phyloP scores from a whole-genome alignment of 106 monocot species.

The Iris macrosiphon region DNA sequence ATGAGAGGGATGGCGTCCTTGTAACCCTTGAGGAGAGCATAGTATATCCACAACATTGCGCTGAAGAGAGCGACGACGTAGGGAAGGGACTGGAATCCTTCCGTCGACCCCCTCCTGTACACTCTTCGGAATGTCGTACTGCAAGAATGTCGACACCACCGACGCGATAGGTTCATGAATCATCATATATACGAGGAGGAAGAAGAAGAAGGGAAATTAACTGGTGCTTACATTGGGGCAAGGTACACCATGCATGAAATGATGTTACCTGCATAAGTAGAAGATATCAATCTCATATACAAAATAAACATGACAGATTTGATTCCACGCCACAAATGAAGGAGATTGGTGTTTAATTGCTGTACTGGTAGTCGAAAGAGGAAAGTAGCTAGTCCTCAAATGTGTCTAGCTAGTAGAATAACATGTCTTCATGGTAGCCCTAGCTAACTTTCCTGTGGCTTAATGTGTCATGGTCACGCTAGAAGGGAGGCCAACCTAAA shows the following conservation, averaged over 20 bases:
- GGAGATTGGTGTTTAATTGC: too few species aligned
- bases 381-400: too few species aligned
- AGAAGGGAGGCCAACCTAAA: too few species aligned
- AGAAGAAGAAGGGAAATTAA: background rate
- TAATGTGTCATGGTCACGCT: too few species aligned
- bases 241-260: conserved; percentile 24
- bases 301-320: too few species aligned
- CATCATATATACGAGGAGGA: background rate
- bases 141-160: background rate
- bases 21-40: conserved; percentile 33
- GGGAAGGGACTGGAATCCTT: conserved; percentile 52
- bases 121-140: conserved; percentile 58
- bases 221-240: conserved; percentile 12
- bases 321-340: too few species aligned
- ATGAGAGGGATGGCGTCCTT: conserved; percentile 37
- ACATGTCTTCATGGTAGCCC: too few species aligned
- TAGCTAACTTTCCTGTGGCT: too few species aligned
- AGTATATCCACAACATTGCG: conserved; percentile 55
- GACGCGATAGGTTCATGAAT: too few species aligned
- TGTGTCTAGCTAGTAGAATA: too few species aligned
- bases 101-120: conserved; percentile 39
- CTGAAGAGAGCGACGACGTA: conserved; percentile 59
- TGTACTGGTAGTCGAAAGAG: too few species aligned
- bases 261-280: conserved; percentile 8
- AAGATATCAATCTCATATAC: too few species aligned